Conservation (phyloP, 371 early-diverging fungal genomes). For the Batkoa obscura region DNA sequence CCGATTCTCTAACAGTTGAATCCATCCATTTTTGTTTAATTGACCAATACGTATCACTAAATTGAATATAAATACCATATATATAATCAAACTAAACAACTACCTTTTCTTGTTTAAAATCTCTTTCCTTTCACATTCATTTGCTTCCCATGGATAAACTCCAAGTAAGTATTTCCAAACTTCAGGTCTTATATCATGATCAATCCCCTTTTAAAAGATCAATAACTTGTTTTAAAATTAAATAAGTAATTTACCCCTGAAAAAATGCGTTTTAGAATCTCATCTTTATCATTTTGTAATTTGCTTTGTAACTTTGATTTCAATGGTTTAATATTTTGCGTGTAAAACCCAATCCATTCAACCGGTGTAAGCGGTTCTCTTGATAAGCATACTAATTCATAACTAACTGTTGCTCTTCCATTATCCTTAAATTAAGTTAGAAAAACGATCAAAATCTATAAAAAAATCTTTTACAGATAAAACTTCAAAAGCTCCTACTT, state of each 20-base stretch:
- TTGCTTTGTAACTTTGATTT: not conserved
- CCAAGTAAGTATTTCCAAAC: conserved; percentile 80
- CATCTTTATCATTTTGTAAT: conserved; percentile 21
- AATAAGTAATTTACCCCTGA: conserved; percentile 17
- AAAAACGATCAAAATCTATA: not conserved
- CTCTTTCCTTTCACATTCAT: conserved; percentile 44
- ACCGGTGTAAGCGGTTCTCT: conserved; percentile 45
- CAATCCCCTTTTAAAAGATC: conserved; percentile 27
- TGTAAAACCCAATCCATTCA: conserved; percentile 56
- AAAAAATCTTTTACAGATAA: conserved; percentile 17
- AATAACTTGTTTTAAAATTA: not conserved
- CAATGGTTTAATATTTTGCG: conserved; percentile 17
- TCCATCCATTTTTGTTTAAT: conserved; percentile 67
- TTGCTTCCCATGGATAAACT: conserved; percentile 70
- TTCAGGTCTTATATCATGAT: conserved; percentile 59
- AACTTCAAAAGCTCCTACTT: conserved; percentile 40
- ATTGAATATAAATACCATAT: not conserved
- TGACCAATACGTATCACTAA: conserved; percentile 51
- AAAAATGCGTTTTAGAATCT: conserved; percentile 44
- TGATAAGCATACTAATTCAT: conserved; percentile 14
- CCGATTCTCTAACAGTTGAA: conserved; percentile 25
- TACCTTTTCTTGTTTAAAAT: conserved; percentile 35
- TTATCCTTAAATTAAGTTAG: not conserved
- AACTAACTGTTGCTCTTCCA: not conserved
- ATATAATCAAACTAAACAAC: conserved; percentile 1